Base-by-base conservation (phyloP, 148 eudicot genomes). In the Camellia sinensis region DNA sequence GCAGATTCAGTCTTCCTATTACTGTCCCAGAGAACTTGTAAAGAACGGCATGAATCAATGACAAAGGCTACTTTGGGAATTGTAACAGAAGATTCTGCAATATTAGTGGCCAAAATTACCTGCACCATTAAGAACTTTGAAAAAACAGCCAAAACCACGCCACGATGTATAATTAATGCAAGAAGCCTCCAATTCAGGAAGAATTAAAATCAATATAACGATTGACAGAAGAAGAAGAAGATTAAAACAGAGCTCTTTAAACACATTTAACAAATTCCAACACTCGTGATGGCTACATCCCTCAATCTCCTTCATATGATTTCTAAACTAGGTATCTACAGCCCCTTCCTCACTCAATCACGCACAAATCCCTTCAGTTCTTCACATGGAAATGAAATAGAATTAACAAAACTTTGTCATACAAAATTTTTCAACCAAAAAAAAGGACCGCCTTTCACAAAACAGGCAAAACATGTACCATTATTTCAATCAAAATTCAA, bases 101-200 rank as follows among this genome's bases (percentile, higher is more conserved):
- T 95, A 84, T 95, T 95, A 52, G 98, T 95, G 10, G 98, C 98
- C 85, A 95, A 83, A 74, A 95, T 95, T n/a, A 95, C 97, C 98
- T 95, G 90, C 85, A 86, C 48, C 72, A 75, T 21, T 18, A 71
- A 68, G 21, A 77, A 61, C n/a, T 53, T 43, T 54, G 15, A 53
- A 74, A 29, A 21, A 75, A 81, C 80, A 82, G 57, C 74, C 78
- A 77, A 41, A 56, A 70, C 43, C 76, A 77, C n/a, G 61, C 48
- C 19, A 61, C 44, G 62, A 65, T 9, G 40, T 57, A 81, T 13
- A 10, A 17, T 29, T 53, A 43, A 19, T 41, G 65, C 72, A 64
- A 48, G 59, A 80, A 60, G 44, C 61, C 43, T 60, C 21, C 13
- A 8, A 7, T 52, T 50, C 17, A 66, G n/a, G 15, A 64, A 48